Evolutionary conservation across 371 early-diverging fungal species (phyloP).

Genomic region (Mortierella sp.): DNA sequence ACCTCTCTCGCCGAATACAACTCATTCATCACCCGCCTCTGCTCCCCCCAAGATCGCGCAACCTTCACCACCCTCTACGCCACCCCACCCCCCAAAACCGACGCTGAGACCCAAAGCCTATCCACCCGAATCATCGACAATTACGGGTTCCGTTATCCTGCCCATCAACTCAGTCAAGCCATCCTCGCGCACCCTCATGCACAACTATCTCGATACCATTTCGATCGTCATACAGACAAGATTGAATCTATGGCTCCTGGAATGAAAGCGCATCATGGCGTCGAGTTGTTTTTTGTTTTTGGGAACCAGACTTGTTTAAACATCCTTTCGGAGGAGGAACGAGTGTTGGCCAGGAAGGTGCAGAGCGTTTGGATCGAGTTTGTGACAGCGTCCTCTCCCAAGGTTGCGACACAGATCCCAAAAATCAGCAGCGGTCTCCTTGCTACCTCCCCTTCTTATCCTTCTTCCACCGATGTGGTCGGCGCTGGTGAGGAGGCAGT

Average conservation of each 20-base stretch:
- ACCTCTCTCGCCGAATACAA: neutral
- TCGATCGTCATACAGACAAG: slow-evolving; percentile 1
- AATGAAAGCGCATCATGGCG: slow-evolving; percentile 7
- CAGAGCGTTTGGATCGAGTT: slow-evolving; percentile 27
- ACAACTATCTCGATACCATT: slow-evolving; percentile 19
- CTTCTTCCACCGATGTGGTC: neutral
- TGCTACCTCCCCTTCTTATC: neutral
- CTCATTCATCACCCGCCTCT: slow-evolving; percentile 10
- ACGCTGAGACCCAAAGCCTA: slow-evolving; percentile 11
- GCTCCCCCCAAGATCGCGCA: neutral
- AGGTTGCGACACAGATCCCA: neutral
- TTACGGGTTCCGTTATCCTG: neutral
- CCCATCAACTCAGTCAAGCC: slow-evolving; percentile 9
- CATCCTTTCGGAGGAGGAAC: neutral
- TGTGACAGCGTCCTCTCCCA: slow-evolving; percentile 12
- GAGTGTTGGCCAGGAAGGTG: neutral
- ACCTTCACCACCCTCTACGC: slow-evolving; percentile 21
- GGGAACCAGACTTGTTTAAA: neutral
- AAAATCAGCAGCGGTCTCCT: neutral
- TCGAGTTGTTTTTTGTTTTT: slow-evolving; percentile 8
- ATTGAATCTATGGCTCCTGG: neutral
- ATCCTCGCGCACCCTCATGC: slow-evolving; percentile 9
- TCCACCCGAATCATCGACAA: neutral
- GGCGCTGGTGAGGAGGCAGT: neutral
- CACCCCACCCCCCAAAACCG: slow-evolving; percentile 7